These are phyloP conservation scores for Trichoderma parareesei DNA, from an alignment of 495 filamentous ascomycete species.

Conservation along the genomic window DNA sequence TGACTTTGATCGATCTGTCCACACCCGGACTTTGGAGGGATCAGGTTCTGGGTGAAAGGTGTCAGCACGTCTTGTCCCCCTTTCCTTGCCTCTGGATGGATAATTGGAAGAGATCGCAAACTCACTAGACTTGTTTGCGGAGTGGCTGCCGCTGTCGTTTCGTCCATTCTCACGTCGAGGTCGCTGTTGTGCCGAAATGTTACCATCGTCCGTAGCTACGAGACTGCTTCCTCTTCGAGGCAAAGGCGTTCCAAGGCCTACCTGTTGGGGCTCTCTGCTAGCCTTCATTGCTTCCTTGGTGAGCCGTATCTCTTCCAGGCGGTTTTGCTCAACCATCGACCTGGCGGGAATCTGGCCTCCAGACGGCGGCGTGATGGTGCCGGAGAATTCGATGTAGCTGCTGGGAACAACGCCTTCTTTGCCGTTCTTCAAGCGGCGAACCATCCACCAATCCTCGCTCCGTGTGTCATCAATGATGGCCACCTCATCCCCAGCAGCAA, in stretches of 20 bases:
- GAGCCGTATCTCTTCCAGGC: conserved; percentile 71
- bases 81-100: background rate
- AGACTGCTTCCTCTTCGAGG: conserved; percentile 64
- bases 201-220: conserved; percentile 46
- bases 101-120: conserved; percentile 12
- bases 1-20: conserved; percentile 89
- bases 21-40: conserved; percentile 71
- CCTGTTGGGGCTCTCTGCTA: conserved; percentile 55
- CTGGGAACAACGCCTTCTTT: conserved; percentile 97
- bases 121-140: conserved; percentile 65
- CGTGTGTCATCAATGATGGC: conserved; percentile 79
- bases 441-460: conserved; percentile 98
- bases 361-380: conserved; percentile 40
- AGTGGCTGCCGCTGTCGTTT: conserved; percentile 31
- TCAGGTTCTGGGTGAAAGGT: conserved; percentile 58
- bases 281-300: conserved; percentile 65
- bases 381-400: conserved; percentile 86
- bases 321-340: conserved; percentile 74
- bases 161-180: conserved; percentile 59
- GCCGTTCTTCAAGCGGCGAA: conserved; percentile 79
- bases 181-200: conserved; percentile 56
- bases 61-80: background rate
- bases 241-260: conserved; percentile 65
- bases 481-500: conserved; percentile 83
- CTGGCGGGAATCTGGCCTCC: conserved; percentile 55